Conservation (phyloP, 2,329 filamentous ascomycete species). For the Piedraia hortae region DNA sequence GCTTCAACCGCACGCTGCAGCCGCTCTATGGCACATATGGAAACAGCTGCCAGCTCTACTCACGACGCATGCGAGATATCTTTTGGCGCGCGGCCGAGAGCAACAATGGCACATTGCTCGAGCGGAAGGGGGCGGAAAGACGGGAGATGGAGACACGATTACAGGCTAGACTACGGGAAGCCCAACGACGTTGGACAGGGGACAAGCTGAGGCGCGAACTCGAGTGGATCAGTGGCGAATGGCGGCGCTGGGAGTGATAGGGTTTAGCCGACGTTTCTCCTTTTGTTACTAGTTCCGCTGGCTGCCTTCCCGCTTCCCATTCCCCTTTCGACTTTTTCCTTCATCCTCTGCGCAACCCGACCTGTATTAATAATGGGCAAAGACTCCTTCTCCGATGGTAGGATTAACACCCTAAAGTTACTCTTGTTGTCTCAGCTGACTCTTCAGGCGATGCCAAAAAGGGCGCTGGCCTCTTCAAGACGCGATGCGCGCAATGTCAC, state of each 20-base stretch:
- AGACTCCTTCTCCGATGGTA: constrained; percentile 14
- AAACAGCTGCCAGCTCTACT: constrained; percentile 52
- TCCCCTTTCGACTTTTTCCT: too few species aligned
- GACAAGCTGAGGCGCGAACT: constrained; percentile 26
- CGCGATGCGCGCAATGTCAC: constrained; percentile 95
- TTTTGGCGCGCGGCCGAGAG: constrained; percentile 39
- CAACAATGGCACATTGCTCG: constrained; percentile 39
- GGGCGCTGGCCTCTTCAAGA: constrained; percentile 98
- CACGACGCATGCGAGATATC: constrained; percentile 44
- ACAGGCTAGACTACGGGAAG: constrained; percentile 22
- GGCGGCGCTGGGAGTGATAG: too few species aligned
- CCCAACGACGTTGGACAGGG: too few species aligned
- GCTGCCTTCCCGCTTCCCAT: too few species aligned
- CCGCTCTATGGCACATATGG: constrained; percentile 22
- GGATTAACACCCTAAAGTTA: too few species aligned
- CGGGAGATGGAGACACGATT: constrained; percentile 31
- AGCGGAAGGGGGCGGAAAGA: constrained; percentile 29
- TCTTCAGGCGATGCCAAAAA: constrained; percentile 69
- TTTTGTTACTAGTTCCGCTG: too few species aligned
- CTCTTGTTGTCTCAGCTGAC: too few species aligned
- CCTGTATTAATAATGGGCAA: too few species aligned
- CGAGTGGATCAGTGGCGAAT: constrained; percentile 22
- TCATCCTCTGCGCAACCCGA: too few species aligned
- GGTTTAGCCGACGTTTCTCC: too few species aligned
- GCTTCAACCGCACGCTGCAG: constrained; percentile 35